Evolutionary conservation across 2,329 filamentous ascomycete genomes (phyloP).

Genomic region (Talaromyces marneffei): DNA sequence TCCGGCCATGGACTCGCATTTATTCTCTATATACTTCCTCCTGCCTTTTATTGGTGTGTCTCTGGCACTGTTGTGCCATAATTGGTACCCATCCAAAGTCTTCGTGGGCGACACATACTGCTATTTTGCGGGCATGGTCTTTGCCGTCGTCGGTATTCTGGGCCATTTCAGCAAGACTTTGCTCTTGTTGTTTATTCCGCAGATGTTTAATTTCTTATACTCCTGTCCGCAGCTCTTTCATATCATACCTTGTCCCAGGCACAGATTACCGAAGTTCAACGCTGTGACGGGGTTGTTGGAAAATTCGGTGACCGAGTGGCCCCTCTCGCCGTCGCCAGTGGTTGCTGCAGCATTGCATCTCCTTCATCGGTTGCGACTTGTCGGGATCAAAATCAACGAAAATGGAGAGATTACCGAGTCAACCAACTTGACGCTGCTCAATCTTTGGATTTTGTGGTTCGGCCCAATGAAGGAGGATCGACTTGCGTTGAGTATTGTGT

Average conservation of each 20-base stretch:
- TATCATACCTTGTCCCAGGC: slow-evolving; percentile 83
- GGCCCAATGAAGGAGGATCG: slow-evolving; percentile 84
- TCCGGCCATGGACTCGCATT: slow-evolving; percentile 88
- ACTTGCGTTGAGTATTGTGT: slow-evolving; percentile 70
- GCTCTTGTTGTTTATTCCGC: slow-evolving; percentile 80
- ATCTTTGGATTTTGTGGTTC: slow-evolving; percentile 93
- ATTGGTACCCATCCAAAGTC: slow-evolving; percentile 91
- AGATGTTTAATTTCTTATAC: slow-evolving; percentile 96
- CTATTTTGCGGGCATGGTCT: slow-evolving; percentile 99
- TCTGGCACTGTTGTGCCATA: slow-evolving; percentile 77
- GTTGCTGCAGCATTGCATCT: slow-evolving; percentile 61
- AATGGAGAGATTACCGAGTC: slow-evolving; percentile 69
- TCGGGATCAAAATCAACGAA: slow-evolving; percentile 62
- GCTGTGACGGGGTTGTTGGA: slow-evolving; percentile 77
- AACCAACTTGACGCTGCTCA: slow-evolving; percentile 87
- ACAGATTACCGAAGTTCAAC: slow-evolving; percentile 86
- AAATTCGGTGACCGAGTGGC: slow-evolving; percentile 75
- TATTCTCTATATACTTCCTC: slow-evolving; percentile 92
- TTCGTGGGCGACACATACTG: slow-evolving; percentile 99
- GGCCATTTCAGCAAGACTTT: slow-evolving; percentile 98
- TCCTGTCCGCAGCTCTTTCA: slow-evolving; percentile 87
- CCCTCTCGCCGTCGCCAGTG: slow-evolving; percentile 60
- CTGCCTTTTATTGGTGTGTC: slow-evolving; percentile 93
- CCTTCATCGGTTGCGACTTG: slow-evolving; percentile 61
- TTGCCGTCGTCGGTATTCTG: slow-evolving; percentile 91